phyloP scores from a whole-genome alignment of 2,329 filamentous ascomycete genomes.

The Cladosporium sp. region DNA sequence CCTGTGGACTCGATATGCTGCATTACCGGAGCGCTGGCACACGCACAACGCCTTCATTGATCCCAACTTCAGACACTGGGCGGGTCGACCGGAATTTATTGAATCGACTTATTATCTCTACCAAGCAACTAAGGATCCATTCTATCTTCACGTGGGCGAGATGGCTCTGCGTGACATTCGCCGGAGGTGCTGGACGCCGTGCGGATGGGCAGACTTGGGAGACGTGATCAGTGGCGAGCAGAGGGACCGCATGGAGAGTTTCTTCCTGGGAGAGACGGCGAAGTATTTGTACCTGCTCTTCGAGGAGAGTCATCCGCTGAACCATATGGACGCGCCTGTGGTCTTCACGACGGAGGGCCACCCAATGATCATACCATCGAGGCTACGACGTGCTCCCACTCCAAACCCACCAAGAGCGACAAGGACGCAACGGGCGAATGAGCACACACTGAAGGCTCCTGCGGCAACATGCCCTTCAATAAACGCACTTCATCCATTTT shows the following conservation, averaged over 20 bases:
- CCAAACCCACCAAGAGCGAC: not conserved
- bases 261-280: conserved; percentile 92
- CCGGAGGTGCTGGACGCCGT: conserved; percentile 79
- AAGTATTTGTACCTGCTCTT: conserved; percentile 95
- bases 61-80: conserved; percentile 87
- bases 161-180: conserved; percentile 90
- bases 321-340: conserved; percentile 76
- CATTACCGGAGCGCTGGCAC: conserved; percentile 81
- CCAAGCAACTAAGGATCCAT: conserved; percentile 84
- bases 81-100: conserved; percentile 89
- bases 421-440: conserved; percentile 4
- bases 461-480: conserved; percentile 57
- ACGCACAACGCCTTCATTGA: conserved; percentile 69
- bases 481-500: conserved; percentile 55
- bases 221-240: conserved; percentile 64
- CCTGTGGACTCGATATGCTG: conserved; percentile 91
- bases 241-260: conserved; percentile 96
- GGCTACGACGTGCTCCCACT: not conserved
- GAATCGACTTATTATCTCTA: conserved; percentile 97
- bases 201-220: conserved; percentile 82
- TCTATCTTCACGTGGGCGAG: conserved; percentile 92
- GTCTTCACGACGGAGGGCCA: conserved; percentile 97
- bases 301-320: conserved; percentile 77
- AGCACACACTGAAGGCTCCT: conserved; percentile 6
- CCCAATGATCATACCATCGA: conserved; percentile 63